Percentiles rank a stretch among this genome's conserved stretches.
phyloP scores from a whole-genome alignment of 352 stramenopile genomes.

The Globisporangium ultimum region DNA sequence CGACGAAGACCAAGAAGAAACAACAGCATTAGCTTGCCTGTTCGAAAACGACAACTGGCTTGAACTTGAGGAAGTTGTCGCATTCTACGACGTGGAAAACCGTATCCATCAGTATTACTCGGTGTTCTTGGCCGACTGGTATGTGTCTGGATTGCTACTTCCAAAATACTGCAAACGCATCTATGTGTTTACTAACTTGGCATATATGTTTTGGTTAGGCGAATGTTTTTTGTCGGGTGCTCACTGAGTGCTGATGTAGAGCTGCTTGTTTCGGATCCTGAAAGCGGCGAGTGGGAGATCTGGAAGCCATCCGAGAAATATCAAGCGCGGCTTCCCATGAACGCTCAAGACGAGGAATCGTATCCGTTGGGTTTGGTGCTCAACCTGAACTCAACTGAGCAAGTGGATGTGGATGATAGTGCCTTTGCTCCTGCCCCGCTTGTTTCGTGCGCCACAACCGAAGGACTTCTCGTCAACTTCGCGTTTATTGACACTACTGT shows the following conservation, averaged over 20 bases:
- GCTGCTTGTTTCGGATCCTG: constrained; percentile 61
- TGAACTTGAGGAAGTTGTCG: constrained; percentile 61
- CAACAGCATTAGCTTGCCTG: constrained; percentile 44
- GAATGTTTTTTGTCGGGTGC: constrained; percentile 81
- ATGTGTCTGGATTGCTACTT: constrained; percentile 5
- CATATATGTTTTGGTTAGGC: constrained; percentile 22
- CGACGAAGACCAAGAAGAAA: constrained; percentile 52
- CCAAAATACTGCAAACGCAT: no score
- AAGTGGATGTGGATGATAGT: constrained; percentile 49
- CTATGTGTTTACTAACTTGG: no score
- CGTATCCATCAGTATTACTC: constrained; percentile 66
- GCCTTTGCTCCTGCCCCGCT: constrained; percentile 45
- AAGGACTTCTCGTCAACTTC: constrained; percentile 65
- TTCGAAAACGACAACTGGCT: constrained; percentile 48
- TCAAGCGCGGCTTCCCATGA: constrained; percentile 71
- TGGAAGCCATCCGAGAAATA: constrained; percentile 80
- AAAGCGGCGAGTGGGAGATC: constrained; percentile 53
- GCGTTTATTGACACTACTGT: constrained; percentile 65
- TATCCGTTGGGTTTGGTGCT: constrained; percentile 55
- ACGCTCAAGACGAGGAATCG: constrained; percentile 60
- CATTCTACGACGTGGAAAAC: constrained; percentile 53
- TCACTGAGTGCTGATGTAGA: constrained; percentile 79
- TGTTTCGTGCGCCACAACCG: constrained; percentile 53
- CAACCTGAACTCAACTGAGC: constrained; percentile 50
- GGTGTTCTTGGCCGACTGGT: constrained; percentile 60